Evolutionary conservation across 1,284 basidiomycete species (phyloP), one percentile per base, ranked within the genome.

Genomic region (Kalmanozyma brasiliensis): DNA sequence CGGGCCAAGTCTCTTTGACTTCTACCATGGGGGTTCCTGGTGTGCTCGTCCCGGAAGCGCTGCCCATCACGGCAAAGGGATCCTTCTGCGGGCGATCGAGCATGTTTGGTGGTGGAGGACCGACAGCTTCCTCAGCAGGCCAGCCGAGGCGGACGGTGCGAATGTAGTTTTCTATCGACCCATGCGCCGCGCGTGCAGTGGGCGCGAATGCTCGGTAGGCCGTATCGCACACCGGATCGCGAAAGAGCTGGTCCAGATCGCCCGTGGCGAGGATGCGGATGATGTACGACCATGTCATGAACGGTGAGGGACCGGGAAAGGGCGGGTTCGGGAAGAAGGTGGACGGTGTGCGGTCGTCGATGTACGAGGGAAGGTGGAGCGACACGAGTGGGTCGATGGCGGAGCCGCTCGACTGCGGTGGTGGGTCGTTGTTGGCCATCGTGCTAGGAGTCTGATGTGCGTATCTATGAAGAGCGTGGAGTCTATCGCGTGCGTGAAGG

Each of bases 241-340:
- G 67, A 16, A 58, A 58, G n/a, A 78, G 73, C 20, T 73, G 46
- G 43, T 75, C 72, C 11, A 78, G 52, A 57, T 78, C 73, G 22
- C 75, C 76, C 9, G 49, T 40, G 14, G 58, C 49, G 8, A 72
- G 52, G 8, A 64, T 33, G 3, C 46, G 14, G 20, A 55, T 23
- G 16, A 72, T 46, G 52, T 64, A 64, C 1, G 38, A 4, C 68
- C 68, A 71, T 3, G 60, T 57, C 68, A 71, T 66, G 19, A 65
- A 60, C 4, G 26, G 36, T 4, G 47, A 49, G 1, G 51, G 47
- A 8, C 30, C 35, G 16, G 29, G 26, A 9, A 51, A 44, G 10
- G 46, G 33, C 4, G 55, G 56, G 34, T 55, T 52, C 8, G 62
- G 62, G n/a, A 65, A 65, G 47, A 40, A 68, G 19, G 33, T 43